Percentiles rank a stretch among this genome's conserved stretches.
Evolutionary conservation across 208 protist genomes (phyloP).

Genomic region (Tritrichomonas musculus): DNA sequence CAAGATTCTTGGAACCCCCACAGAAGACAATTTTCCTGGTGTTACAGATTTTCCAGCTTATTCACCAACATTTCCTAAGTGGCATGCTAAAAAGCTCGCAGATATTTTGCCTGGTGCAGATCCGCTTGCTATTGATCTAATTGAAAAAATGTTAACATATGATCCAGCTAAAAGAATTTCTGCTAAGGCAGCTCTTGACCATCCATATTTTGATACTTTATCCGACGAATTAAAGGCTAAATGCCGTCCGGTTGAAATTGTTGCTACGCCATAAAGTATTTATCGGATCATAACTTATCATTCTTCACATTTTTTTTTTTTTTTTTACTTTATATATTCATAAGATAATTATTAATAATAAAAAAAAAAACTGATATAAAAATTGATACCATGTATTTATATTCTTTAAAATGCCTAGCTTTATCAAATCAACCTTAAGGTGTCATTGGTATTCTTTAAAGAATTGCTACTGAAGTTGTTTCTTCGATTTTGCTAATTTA

Average conservation of each 20-base stretch:
- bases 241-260: conserved; percentile 27
- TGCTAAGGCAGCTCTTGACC: conserved; percentile 62
- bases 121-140: conserved; percentile 50
- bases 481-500: no score
- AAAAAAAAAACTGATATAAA: no score
- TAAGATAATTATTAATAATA: no score
- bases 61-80: conserved; percentile 81
- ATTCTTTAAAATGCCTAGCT: no score
- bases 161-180: conserved; percentile 63
- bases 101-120: background rate
- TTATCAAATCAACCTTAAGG: no score
- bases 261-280: no score
- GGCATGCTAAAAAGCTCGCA: conserved; percentile 57
- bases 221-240: background rate
- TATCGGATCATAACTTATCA: no score
- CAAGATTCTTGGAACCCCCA: conserved; percentile 63
- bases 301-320: no score
- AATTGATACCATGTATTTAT: no score
- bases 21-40: conserved; percentile 63
- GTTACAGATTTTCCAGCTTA: conserved; percentile 87
- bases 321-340: no score
- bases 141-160: conserved; percentile 54
- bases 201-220: conserved; percentile 66
- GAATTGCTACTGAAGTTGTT: no score
- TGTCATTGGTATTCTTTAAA: no score